Conservation (phyloP, 2,329 filamentous ascomycete species). For the Talaromyces sp. region DNA sequence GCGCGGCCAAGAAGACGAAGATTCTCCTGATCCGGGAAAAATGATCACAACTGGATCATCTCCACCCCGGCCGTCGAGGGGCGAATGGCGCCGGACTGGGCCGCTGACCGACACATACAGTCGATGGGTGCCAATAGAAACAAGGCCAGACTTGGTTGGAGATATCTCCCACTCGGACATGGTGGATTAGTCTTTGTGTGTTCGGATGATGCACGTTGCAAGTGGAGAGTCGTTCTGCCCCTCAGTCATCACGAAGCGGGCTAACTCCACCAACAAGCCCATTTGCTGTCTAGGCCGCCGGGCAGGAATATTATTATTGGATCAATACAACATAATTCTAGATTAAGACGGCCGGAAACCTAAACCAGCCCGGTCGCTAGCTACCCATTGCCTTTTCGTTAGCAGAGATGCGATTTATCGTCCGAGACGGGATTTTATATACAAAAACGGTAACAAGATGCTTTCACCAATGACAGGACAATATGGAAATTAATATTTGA, state of each 20-base stretch:
- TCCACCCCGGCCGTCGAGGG: background rate
- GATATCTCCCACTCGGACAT: constrained; percentile 7
- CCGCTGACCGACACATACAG: constrained; percentile 27
- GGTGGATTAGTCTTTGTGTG: background rate
- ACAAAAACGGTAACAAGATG: constrained; percentile 8
- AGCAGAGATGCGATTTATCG: background rate
- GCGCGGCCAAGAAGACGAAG: constrained; percentile 28
- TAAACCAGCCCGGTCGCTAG: background rate
- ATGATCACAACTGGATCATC: constrained; percentile 29
- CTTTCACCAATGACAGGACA: constrained; percentile 2
- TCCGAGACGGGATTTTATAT: constrained; percentile 8
- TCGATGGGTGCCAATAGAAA: constrained; percentile 29
- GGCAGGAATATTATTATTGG: background rate
- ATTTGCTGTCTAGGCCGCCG: background rate
- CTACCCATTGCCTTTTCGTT: background rate
- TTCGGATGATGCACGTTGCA: background rate
- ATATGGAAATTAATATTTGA: background rate
- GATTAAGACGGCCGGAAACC: background rate
- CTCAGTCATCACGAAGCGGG: background rate
- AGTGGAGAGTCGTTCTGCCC: background rate
- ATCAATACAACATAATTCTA: no score
- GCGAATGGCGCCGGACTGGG: constrained; percentile 14
- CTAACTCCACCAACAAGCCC: background rate
- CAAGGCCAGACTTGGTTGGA: constrained; percentile 14
- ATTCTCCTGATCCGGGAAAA: constrained; percentile 33